Evolutionary conservation across 192 early-diverging fungal genomes (phyloP), one percentile per base, ranked within the genome.

Genomic region (Gryganskiella cystojenkinii): DNA sequence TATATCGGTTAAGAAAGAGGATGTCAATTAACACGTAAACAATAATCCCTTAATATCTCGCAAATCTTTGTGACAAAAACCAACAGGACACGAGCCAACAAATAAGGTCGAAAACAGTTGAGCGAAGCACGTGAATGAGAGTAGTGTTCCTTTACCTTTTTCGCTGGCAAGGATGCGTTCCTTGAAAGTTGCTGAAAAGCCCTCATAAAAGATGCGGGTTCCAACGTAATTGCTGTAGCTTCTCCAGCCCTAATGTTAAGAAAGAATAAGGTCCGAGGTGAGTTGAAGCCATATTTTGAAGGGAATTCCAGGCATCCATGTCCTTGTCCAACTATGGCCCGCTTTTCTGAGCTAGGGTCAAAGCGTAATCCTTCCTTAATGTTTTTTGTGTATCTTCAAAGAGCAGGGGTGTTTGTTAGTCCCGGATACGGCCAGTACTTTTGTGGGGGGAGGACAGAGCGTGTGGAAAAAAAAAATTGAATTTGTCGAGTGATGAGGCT

Each of bases 201-300:
- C 89, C 22, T 89, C 86, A 52, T 92, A 94, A 33, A 90, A 82
- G 44, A 92, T 85, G 10, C 84, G 81, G 15, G 86, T 81, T 25
- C 92, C 92, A 59, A 94, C 90, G 71, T 92, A 92, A 57, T 89
- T 83, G 66, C 86, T 89, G 61, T 94, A 92, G 31, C 90, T 87
- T 81, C 91, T 85, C 92, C 92, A 94, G 9, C 92, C 92, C 92
- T 93, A 65, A 56, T 42, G 67, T n/a, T 28, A 33, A 3, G 46
- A 31, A 56, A 63, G 56, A 37, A 35, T 4, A 44, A 25, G 5
- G 11, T n/a, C n/a, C n/a, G n/a, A n/a, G n/a, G n/a, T n/a, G n/a
- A n/a, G n/a, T n/a, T n/a, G n/a, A n/a, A n/a, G n/a, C n/a, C n/a
- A n/a, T n/a, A n/a, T n/a, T n/a, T n/a, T n/a, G n/a, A n/a, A n/a